Percentiles rank a stretch among this genome's conserved stretches.
phyloP scores from a whole-genome alignment of 495 filamentous ascomycete species.

The Penicillium chermesinum region DNA sequence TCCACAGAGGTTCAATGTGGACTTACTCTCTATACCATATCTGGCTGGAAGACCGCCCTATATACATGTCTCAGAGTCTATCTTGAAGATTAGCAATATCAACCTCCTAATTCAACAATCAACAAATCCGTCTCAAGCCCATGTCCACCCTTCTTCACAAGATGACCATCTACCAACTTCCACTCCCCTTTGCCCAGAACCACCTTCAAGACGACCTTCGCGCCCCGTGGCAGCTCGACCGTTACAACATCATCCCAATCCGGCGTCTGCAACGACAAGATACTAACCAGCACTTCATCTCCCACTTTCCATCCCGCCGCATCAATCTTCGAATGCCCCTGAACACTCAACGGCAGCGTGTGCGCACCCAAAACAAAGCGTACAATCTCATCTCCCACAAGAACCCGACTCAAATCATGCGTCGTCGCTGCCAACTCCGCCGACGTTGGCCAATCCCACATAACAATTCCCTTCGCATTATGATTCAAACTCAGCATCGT shows the following conservation, averaged over 20 bases:
- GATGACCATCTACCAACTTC: slow-evolving; percentile 1
- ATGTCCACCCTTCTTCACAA: slow-evolving; percentile 11
- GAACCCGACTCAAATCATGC: slow-evolving; percentile 14
- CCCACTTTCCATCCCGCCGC: slow-evolving; percentile 13
- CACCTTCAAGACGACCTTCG: slow-evolving; percentile 3
- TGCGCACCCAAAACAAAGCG: slow-evolving; percentile 15
- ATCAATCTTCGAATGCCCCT: slow-evolving; percentile 12
- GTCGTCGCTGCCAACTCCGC: slow-evolving; percentile 17
- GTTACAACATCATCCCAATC: slow-evolving; percentile 6
- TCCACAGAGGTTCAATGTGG: too few relatives aligned
- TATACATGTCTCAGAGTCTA: too few relatives aligned
- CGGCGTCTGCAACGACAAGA: slow-evolving; percentile 14
- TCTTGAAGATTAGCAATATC: too few relatives aligned
- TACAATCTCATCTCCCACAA: slow-evolving; percentile 11
- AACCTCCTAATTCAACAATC: slow-evolving; percentile 8
- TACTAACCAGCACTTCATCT: slow-evolving; percentile 13
- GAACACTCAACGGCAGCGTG: slow-evolving; percentile 6
- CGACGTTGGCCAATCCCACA: slow-evolving; percentile 32
- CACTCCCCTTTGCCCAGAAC: slow-evolving; percentile 12
- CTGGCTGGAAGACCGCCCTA: too few relatives aligned
- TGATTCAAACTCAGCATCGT: slow-evolving; percentile 57
- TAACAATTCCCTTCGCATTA: slow-evolving; percentile 48
- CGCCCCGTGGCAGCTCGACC: slow-evolving; percentile 5
- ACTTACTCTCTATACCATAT: too few relatives aligned
- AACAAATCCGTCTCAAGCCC: slow-evolving; percentile 13